Evolutionary conservation across 1,139 yeast genomes (phyloP).

Genomic region (Yamadazyma oceani): DNA sequence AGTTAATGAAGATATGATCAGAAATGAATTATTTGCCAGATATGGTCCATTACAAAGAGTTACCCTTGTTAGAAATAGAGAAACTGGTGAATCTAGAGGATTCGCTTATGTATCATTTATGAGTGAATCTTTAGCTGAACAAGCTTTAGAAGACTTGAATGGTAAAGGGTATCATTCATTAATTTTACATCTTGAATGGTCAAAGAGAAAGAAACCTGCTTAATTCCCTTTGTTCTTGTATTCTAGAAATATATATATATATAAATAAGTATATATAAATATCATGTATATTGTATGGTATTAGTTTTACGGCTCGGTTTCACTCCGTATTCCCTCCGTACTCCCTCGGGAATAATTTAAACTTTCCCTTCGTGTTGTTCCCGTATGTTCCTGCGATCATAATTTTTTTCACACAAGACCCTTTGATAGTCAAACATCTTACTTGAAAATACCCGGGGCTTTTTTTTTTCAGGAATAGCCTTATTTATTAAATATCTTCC

Average conservation of each 20-base stretch:
- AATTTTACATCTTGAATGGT: conserved; percentile 78
- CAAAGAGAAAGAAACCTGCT: conserved; percentile 36
- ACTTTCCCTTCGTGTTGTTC: too few relatives aligned
- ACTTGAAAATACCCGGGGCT: too few relatives aligned
- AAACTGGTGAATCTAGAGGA: conserved; percentile 93
- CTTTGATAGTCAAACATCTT: too few relatives aligned
- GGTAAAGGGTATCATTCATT: conserved; percentile 93
- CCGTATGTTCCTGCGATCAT: too few relatives aligned
- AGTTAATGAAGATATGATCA: conserved; percentile 80
- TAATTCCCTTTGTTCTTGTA: not conserved
- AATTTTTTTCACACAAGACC: too few relatives aligned
- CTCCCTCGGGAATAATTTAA: too few relatives aligned
- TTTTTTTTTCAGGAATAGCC: too few relatives aligned
- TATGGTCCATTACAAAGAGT: conserved; percentile 80
- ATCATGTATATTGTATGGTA: too few relatives aligned
- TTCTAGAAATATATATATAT: not conserved
- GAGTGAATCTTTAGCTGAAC: conserved; percentile 67
- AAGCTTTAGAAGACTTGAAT: conserved; percentile 74
- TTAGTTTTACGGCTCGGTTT: too few relatives aligned
- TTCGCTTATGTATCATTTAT: conserved; percentile 93
- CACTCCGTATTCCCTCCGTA: too few relatives aligned
- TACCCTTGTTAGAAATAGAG: conserved; percentile 85
- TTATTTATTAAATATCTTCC: too few relatives aligned
- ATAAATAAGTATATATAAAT: too few relatives aligned
- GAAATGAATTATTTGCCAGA: conserved; percentile 66